Conservation (phyloP, 2,329 filamentous ascomycete genomes). For the Dothistroma septosporum region DNA sequence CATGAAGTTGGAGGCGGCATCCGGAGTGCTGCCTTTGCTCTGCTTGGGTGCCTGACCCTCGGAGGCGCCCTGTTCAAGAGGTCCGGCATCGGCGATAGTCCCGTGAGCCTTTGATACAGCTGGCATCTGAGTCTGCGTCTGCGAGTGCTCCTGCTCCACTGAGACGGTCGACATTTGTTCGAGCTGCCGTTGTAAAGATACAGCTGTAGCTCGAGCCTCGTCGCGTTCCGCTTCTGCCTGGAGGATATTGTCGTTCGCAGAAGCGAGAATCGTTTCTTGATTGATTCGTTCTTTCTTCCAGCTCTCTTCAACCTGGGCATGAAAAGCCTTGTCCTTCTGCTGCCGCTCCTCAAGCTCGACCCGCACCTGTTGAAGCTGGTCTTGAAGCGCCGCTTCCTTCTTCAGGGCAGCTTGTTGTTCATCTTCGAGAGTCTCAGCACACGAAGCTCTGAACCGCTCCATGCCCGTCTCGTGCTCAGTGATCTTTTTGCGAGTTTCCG, state of each 20-base stretch:
- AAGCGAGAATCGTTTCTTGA: conserved; percentile 6
- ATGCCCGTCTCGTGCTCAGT: not conserved
- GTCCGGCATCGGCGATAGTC: not conserved
- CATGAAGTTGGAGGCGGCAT: not conserved
- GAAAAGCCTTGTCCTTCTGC: not conserved
- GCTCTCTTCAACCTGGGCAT: not conserved
- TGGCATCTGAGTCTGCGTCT: not conserved
- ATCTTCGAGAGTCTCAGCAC: conserved; percentile 1
- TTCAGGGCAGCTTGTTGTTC: not conserved
- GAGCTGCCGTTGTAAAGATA: not conserved
- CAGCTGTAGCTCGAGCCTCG: conserved; percentile 3
- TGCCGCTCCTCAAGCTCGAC: not conserved
- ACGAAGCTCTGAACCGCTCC: not conserved
- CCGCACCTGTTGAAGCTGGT: conserved; percentile 5
- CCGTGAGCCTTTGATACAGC: not conserved
- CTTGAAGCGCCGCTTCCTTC: conserved; percentile 1
- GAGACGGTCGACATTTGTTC: not conserved
- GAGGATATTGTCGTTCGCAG: not conserved
- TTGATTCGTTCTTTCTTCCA: not conserved
- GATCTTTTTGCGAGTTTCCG: not conserved
- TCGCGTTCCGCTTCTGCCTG: conserved; percentile 10
- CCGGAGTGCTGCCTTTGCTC: not conserved
- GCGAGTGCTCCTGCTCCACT: not conserved
- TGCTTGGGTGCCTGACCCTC: not conserved
- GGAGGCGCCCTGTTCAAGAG: not conserved